phyloP scores from a whole-genome alignment of 768 basidiomycete genomes.

The Amanita jacksonii region DNA sequence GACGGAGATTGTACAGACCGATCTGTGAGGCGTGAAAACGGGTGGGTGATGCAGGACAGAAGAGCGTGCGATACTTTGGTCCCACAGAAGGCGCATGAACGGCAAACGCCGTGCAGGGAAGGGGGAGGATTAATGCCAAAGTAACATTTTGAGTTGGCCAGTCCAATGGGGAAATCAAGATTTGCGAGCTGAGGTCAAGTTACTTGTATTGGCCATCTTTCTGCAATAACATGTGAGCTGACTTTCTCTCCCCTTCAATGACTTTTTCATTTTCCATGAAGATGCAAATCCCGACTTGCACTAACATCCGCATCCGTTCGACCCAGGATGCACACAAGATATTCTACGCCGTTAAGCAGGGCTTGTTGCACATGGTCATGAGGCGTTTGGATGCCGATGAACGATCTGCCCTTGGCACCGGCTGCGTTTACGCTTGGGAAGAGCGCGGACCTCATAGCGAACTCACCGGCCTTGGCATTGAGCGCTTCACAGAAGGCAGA shows the following conservation, averaged over 20 bases:
- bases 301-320: slow-evolving; percentile 64
- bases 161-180: not conserved
- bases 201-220: not conserved
- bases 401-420: slow-evolving; percentile 43
- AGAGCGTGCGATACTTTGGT: too few species aligned
- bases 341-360: slow-evolving; percentile 61
- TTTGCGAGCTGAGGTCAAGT: not conserved
- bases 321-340: slow-evolving; percentile 74
- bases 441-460: slow-evolving; percentile 66
- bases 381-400: slow-evolving; percentile 74
- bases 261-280: slow-evolving; percentile 10
- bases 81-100: too few species aligned
- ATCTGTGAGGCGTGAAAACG: too few species aligned
- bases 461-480: slow-evolving; percentile 72
- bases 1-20: too few species aligned
- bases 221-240: not conserved
- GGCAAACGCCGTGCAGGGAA: too few species aligned
- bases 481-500: slow-evolving; percentile 77
- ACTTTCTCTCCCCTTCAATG: slow-evolving; percentile 12
- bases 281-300: slow-evolving; percentile 70
- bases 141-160: slow-evolving; percentile 3
- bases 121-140: too few species aligned
- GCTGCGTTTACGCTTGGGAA: slow-evolving; percentile 63
- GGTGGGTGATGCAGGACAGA: too few species aligned
- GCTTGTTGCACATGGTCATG: slow-evolving; percentile 61